Conservation (phyloP, 768 basidiomycete species). For the Terana coerulea region DNA sequence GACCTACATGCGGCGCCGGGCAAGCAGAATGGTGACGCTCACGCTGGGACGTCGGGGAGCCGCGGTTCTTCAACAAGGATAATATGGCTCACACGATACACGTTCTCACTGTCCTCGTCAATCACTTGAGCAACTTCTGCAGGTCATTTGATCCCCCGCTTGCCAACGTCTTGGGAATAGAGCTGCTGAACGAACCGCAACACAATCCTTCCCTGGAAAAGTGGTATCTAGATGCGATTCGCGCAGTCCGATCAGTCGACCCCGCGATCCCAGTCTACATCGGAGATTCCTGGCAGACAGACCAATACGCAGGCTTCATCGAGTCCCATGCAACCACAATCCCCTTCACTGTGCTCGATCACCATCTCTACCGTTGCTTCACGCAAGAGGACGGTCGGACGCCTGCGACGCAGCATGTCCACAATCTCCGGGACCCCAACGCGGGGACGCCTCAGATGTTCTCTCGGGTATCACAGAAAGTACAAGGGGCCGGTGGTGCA, state of each 20-base stretch:
- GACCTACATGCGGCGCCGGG: conserved; percentile 76
- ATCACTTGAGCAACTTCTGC: conserved; percentile 33
- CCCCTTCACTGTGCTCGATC: conserved; percentile 60
- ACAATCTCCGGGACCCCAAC: conserved; percentile 38
- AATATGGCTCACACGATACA: conserved; percentile 46
- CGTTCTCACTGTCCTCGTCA: conserved; percentile 43
- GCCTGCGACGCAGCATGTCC: conserved; percentile 51
- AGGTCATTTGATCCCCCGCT: conserved; percentile 32
- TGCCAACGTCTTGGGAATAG: conserved; percentile 49
- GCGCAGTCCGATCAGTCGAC: conserved; percentile 46
- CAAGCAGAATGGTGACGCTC: conserved; percentile 68
- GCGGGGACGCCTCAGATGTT: conserved; percentile 37
- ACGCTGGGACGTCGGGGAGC: conserved; percentile 51
- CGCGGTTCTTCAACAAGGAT: conserved; percentile 46
- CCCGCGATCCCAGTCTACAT: conserved; percentile 65
- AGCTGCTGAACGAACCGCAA: conserved; percentile 58
- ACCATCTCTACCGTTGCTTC: conserved; percentile 84
- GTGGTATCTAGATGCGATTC: conserved; percentile 64
- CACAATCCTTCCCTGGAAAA: conserved; percentile 45
- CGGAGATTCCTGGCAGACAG: conserved; percentile 71
- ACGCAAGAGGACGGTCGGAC: conserved; percentile 53
- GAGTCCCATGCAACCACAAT: conserved; percentile 21
- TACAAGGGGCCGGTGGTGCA: conserved; percentile 40
- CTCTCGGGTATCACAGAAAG: conserved; percentile 32
- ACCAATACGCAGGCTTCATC: conserved; percentile 58